Percentiles rank a stretch among this genome's conserved stretches.
Conservation (phyloP, 1,284 basidiomycete genomes). For the Tylopilus sp. region DNA sequence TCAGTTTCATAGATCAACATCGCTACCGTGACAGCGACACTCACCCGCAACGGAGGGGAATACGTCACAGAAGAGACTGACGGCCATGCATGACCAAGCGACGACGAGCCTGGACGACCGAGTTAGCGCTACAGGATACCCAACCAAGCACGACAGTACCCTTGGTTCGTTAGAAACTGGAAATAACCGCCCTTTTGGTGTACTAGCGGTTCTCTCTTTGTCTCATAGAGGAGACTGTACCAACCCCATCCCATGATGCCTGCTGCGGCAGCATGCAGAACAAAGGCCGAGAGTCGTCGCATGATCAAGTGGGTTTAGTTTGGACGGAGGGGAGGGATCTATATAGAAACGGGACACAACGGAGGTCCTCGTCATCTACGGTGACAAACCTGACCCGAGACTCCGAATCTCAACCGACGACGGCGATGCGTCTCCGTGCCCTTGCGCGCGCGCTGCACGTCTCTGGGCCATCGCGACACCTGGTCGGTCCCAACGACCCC, state of each 20-base stretch:
- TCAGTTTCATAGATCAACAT: neutral
- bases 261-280: conserved; percentile 43
- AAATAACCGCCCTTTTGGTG: conserved; percentile 62
- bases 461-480: conserved; percentile 41
- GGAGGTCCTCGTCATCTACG: neutral
- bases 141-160: conserved; percentile 43
- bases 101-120: conserved; percentile 17
- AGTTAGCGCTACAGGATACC: neutral
- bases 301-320: conserved; percentile 1
- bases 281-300: conserved; percentile 17
- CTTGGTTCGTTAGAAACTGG: conserved; percentile 76
- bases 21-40: neutral
- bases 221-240: conserved; percentile 2
- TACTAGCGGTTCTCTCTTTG: conserved; percentile 34
- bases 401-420: neutral
- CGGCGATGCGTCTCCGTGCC: neutral
- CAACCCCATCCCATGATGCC: conserved; percentile 52
- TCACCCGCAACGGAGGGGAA: conserved; percentile 25
- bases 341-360: neutral
- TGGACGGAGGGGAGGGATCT: neutral
- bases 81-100: conserved; percentile 32
- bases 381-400: no score
- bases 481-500: conserved; percentile 71
- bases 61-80: conserved; percentile 26
- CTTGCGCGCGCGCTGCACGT: conserved; percentile 41